Base-by-base conservation (phyloP, 2,329 filamentous ascomycete genomes). In the Alternaria sp. region DNA sequence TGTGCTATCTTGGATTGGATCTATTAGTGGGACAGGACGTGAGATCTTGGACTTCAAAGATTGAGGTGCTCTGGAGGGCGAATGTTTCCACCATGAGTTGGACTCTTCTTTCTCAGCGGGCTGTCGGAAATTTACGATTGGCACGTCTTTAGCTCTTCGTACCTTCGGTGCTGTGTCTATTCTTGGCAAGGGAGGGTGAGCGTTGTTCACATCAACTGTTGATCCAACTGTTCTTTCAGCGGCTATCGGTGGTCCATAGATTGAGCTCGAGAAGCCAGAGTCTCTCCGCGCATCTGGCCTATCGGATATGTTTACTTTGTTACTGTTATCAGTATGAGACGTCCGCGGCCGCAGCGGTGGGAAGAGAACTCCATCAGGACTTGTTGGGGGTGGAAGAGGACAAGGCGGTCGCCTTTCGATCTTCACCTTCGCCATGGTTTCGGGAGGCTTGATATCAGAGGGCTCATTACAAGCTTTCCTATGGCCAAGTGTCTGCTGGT, bases 1-100 rank as follows among this genome's bases (percentile, higher is more conserved):
- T 15, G 60, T 44, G 8, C 26, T 21, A 9, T 55, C 52, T 40
- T 59, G 15, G 12, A 54, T 25, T 21, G 58, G 46, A 5, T 56
- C 58, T 23, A 67, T 54, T 13, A 73, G 60, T 4, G 70, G 72
- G 1, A 57, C 40, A 1, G 71, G 71, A 5, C 49, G 52, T 7
- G 73, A 75, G 15, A 78, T 77, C 12, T 69, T 68, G 3, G 67
- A 54, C 54, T 77, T 77, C 6, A 74, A 51, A 1, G 50, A 30
- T 5, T 28, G 36, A 19, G 59, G 59, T 6, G 54, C 44, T 47
- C 62, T 62, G 54, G 50, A 36, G 3, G 56, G 36, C 30, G 26
- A 49, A 46, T 52, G 21, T 45, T 55, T 65, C 63, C 59, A 66
- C 60, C 59, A 54, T 6, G 49, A 19, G 25, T 54, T 28, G 11